Base-by-base conservation (phyloP, 2,329 filamentous ascomycete species). In the Fusarium fracticaudum region DNA sequence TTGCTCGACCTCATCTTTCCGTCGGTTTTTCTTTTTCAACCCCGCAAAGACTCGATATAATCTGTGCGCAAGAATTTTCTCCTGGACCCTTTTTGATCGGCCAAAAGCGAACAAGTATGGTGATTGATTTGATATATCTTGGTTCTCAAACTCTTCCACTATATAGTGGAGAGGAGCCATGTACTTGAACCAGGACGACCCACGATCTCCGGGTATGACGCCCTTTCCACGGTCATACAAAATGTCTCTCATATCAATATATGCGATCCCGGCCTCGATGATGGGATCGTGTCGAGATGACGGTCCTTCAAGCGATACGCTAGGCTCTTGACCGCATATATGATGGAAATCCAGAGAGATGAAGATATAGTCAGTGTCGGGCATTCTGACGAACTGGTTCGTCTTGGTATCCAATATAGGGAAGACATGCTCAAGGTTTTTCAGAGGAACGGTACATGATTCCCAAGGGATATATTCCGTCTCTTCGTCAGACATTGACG, bases 161-260 rank as follows among this genome's bases (percentile, higher is more conserved):
- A 74, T 72, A 12, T 62, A 72, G 33, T 76, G 67, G 12, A 57
- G 26, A 8, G 64, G 58, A 4, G 55, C 58, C 68, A 76, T 76
- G 18, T 64, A 47, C n/a, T 43, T 57, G 45, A 73, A 75, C 73
- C 73, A 75, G 14, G 64, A 71, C 3, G 64, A 69, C 1, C 70
- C 73, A 37, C 73, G 57, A 14, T 72, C 71, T 37, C 68, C 67
- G 0, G 71, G 73, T 12, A 44, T 60, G 1, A 40, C 35, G 5
- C n/a, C 41, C 3, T 53, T 31, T 0, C 61, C 61, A 12, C 47
- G 50, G 13, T 33, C 47, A 24, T 44, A 31, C 14, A 75, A 7
- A 4, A 69, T 54, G 9, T 67, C 38, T 33, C 73, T 60, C 64
- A 75, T 73, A 38, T 73, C 73, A 4, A 75, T 53, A 24, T 58